Evolutionary conservation across 495 filamentous ascomycete species (phyloP), one percentile per base, ranked within the genome.

Genomic region (Hypoxylon rickii): DNA sequence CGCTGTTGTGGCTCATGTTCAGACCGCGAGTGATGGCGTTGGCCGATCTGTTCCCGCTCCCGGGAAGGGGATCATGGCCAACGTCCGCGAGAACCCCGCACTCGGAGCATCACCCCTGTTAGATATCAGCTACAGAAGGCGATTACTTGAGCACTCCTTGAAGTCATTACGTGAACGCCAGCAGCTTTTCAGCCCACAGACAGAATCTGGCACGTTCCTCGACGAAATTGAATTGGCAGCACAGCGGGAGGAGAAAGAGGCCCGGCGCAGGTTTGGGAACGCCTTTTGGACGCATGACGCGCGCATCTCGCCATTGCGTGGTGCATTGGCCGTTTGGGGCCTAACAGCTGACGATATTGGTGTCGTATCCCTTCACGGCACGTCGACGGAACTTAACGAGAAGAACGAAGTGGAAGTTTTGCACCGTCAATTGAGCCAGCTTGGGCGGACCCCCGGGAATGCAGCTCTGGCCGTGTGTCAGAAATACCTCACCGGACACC

Each of bases 331-430:
- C 18, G 96, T 92, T 10, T 98, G 94, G 94, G 89, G 89, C 70
- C 83, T 98, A 31, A 96, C 94, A 5, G 89, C 97, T 56, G 94
- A 98, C 69, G 94, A 98, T 60, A 85, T 98, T 46, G 87, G 74
- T 51, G 90, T 97, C 38, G 92, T 91, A 8, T 96, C 92, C 12
- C 96, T 97, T 83, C 94, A 98, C 76, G 94, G 94, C 55, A 98
- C 94, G 13, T 96, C 92, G 17, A 98, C 94, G 19, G 89, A 92
- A 45, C 93, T 94, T 43, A 98, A 98, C 70, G 94, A 98, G 77
- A 97, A 97, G 83, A 98, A 98, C 74, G 94, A 98, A 71, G 96
- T 92, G 17, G 90, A 93, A 55, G 91, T 95, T 63, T 86, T 98
- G 58, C 95, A 92, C 78, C 88, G 96, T 69, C 95, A 97, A 74